A percentile compares a stretch with the other conserved stretches of the same genome.
Evolutionary conservation across 2,329 filamentous ascomycete species (phyloP).

Genomic region (Fusarium sp.): DNA sequence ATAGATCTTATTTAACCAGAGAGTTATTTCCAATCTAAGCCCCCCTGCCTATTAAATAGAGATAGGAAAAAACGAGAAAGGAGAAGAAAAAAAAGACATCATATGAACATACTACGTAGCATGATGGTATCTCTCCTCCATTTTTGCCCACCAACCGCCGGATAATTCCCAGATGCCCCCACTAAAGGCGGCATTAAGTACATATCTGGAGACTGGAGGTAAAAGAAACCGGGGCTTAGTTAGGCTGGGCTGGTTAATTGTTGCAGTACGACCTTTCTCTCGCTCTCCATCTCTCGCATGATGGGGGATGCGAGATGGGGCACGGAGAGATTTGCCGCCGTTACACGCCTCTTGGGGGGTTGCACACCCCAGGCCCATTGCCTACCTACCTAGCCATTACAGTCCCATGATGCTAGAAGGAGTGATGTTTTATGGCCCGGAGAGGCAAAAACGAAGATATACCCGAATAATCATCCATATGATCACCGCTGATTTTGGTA

Average conservation of each 20-base stretch:
- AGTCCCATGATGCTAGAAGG: constrained; percentile 35
- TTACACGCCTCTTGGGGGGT: constrained; percentile 19
- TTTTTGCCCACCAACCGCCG: constrained; percentile 39
- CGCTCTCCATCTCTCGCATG: constrained; percentile 20
- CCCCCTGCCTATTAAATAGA: neutral
- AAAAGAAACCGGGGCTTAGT: constrained; percentile 10
- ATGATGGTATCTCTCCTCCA: neutral
- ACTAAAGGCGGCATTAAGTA: constrained; percentile 40
- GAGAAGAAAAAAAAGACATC: neutral
- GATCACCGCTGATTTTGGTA: constrained; percentile 13
- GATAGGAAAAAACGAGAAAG: neutral
- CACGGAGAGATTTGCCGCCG: constrained; percentile 30
- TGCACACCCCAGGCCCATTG: constrained; percentile 16
- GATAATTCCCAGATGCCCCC: constrained; percentile 44
- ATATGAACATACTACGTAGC: neutral
- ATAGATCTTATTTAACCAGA: constrained; percentile 26
- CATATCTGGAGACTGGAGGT: constrained; percentile 17
- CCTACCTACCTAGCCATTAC: neutral
- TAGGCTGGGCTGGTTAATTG: constrained; percentile 2
- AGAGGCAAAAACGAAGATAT: constrained; percentile 1
- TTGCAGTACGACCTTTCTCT: neutral
- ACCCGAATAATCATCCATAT: neutral
- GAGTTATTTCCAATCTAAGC: neutral
- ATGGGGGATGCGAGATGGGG: neutral
- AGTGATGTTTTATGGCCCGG: constrained; percentile 25